phyloP scores from a whole-genome alignment of 2,329 filamentous ascomycete species.

The Colletotrichum sp. region DNA sequence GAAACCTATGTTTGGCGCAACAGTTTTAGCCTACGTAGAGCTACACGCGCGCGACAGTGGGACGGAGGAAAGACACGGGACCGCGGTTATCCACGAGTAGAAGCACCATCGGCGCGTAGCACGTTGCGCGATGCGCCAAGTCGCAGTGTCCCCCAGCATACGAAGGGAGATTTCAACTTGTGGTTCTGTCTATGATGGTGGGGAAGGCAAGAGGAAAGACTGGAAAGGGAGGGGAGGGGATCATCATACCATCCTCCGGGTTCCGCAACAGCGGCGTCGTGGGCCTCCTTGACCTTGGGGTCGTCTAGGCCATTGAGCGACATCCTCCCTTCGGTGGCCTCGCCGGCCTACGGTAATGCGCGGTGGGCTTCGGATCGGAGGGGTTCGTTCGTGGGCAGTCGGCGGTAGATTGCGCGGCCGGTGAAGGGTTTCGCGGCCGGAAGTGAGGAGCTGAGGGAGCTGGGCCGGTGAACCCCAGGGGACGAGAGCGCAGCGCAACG shows the following conservation, averaged over 20 bases:
- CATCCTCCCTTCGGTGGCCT: constrained; percentile 56
- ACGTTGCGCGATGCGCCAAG: background rate
- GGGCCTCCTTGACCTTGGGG: constrained; percentile 80
- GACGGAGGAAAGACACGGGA: constrained; percentile 17
- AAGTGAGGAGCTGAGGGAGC: background rate
- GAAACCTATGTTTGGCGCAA: constrained; percentile 69
- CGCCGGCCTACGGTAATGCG: background rate
- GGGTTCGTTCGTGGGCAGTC: background rate
- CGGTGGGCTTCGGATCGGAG: background rate
- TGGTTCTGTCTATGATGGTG: background rate
- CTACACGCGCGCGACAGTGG: constrained; percentile 1
- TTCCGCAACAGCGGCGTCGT: constrained; percentile 80
- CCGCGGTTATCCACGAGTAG: background rate
- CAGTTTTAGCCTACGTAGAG: constrained; percentile 1
- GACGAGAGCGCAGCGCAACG: background rate
- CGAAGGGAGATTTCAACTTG: background rate
- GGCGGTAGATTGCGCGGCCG: background rate
- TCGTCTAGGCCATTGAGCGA: constrained; percentile 95
- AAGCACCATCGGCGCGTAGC: background rate
- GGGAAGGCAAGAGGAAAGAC: constrained; percentile 13
- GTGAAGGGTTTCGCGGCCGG: background rate
- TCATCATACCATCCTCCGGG: constrained; percentile 91
- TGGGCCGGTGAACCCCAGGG: background rate
- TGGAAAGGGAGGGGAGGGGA: constrained; percentile 2
- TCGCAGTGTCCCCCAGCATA: background rate